Conservation (phyloP, 305 asterid genomes). For the Coffea humblotiana region DNA sequence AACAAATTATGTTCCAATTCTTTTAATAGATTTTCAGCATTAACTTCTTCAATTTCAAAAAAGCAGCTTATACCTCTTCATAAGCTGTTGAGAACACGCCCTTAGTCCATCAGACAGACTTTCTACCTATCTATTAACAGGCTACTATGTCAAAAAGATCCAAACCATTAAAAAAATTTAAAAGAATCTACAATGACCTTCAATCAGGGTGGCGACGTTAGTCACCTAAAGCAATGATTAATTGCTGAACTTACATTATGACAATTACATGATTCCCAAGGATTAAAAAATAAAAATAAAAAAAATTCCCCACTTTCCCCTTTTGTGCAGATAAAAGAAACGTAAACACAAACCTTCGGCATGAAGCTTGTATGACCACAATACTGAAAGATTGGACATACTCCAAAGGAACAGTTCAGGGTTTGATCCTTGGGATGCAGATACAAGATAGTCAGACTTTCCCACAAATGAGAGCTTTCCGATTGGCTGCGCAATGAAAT, state of each 20-base stretch:
- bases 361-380: conserved; percentile 82
- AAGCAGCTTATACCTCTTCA: too few species aligned
- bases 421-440: conserved; percentile 67
- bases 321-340: not conserved
- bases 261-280: not conserved
- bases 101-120: not conserved
- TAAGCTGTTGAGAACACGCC: too few species aligned
- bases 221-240: not conserved
- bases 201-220: not conserved
- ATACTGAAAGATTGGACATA: conserved; percentile 56
- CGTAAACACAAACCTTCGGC: conserved; percentile 51
- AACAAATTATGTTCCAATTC: too few species aligned
- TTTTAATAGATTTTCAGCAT: too few species aligned
- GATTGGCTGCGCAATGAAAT: conserved; percentile 53
- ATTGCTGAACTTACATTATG: not conserved
- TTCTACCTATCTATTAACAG: not conserved
- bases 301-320: not conserved
- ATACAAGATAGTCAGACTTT: conserved; percentile 71
- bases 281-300: not conserved
- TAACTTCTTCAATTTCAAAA: too few species aligned
- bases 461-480: conserved; percentile 69
- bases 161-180: not conserved
- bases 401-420: conserved; percentile 72
- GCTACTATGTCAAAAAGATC: not conserved
- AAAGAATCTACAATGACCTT: not conserved